Percentiles rank a stretch among this genome's conserved stretches.
These are phyloP conservation scores for Colletotrichum plurivorum DNA, from an alignment of 2,329 filamentous ascomycete genomes.

Conservation along the genomic window DNA sequence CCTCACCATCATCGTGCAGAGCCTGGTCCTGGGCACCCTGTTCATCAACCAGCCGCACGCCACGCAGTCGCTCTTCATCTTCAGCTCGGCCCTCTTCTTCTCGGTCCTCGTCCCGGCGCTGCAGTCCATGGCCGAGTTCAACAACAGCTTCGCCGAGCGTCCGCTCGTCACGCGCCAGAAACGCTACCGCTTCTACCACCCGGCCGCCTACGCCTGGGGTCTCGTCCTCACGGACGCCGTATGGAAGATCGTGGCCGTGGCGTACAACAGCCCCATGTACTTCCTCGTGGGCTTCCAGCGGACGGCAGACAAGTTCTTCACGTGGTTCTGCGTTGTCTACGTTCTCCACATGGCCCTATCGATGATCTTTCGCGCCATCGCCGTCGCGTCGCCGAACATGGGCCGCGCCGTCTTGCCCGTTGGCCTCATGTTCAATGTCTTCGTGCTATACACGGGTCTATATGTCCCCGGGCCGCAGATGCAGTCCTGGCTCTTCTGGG, in stretches of 20 bases:
- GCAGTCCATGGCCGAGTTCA: constrained; percentile 68
- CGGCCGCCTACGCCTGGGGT: constrained; percentile 66
- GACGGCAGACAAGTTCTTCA: constrained; percentile 78
- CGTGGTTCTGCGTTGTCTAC: constrained; percentile 81
- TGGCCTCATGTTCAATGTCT: constrained; percentile 72
- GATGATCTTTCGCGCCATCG: too few relatives aligned
- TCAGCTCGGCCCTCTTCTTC: constrained; percentile 71
- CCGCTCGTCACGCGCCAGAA: constrained; percentile 64
- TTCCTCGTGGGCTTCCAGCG: constrained; percentile 68
- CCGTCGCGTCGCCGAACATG: too few relatives aligned
- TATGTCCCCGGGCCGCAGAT: constrained; percentile 64
- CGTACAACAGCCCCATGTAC: constrained; percentile 65
- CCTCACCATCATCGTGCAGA: constrained; percentile 36
- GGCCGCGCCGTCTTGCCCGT: constrained; percentile 57
- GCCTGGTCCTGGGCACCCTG: constrained; percentile 73
- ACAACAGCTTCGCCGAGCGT: constrained; percentile 57
- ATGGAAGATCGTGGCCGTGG: too few relatives aligned
- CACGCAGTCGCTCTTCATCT: constrained; percentile 65
- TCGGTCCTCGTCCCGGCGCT: constrained; percentile 72
- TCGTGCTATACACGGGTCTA: constrained; percentile 42
- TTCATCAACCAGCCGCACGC: constrained; percentile 67
- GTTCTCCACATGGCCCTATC: constrained; percentile 76
- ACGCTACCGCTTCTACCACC: constrained; percentile 65
- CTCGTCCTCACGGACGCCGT: constrained; percentile 62
- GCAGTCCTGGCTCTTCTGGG: constrained; percentile 82